Base-by-base conservation (phyloP, 305 asterid species). In the Fraxinus ornus region DNA sequence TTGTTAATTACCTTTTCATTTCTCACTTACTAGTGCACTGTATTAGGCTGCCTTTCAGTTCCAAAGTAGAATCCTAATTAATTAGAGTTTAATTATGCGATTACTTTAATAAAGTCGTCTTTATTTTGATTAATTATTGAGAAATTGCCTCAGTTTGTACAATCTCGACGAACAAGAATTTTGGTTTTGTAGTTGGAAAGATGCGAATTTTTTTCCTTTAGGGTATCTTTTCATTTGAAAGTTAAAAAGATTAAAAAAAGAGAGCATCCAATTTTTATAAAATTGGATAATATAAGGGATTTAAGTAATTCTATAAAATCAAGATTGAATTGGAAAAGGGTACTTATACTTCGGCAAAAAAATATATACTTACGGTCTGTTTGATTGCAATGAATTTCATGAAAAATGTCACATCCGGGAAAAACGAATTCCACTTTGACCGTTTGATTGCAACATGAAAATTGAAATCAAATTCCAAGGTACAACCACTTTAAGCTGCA, bases 41-140 rank as follows among this genome's bases (percentile, higher is more conserved):
- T 64, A 79, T 85, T 78, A 80, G 72, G 66, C 71, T 68, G 78
- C 81, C 85, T 81, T 79, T 85, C 76, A 75, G 82, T 80, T 79
- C 55, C 79, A 77, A 80, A 36, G 83, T 80, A 71, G 55, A 79
- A 83, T 74, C 57, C 80, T 60, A 81, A 36, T 78, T 33, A 47
- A 30, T 30, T 30, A 30, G 77, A 62, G 76, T 75, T 86, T 82
- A 84, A 79, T 85, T 28, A 80, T 87, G 90, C 84, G 85, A 84
- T 85, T 85, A 72, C 91, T 89, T 89, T 89, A 81, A 84, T 88
- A 89, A 90, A 90, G 90, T 47, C n/a, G 32, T 75, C 87, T 87
- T 86, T 89, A 83, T 84, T 79, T 89, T 30, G 47, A 75, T 80
- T 52, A 81, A 81, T 75, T 80, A 88, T 76, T 79, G 81, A 81